Base-by-base conservation (phyloP, 2,329 filamentous ascomycete species). In the Ceratocystis harringtonii region DNA sequence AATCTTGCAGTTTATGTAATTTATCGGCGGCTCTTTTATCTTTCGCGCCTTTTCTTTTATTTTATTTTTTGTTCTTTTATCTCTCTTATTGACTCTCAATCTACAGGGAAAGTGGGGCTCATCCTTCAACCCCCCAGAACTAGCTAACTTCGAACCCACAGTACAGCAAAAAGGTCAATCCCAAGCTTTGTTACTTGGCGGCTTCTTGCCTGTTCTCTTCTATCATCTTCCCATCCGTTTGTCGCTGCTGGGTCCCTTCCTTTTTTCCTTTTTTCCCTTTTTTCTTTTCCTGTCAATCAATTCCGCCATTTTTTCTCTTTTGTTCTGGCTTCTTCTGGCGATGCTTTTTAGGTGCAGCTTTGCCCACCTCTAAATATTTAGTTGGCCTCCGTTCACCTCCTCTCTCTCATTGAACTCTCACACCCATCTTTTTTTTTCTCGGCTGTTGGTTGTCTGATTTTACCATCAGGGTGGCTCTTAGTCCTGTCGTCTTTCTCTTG, bases 301-400 rank as follows among this genome's bases (percentile, higher is more conserved):
- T 57, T 36, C 44, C 43, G 12, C 28, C 32, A n/a, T 45, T 44
- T 52, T 19, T 62, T 41, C 36, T 41, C 36, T 41, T 12, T 41
- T 41, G 12, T 41, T 41, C 36, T 41, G 36, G 15, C 41, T 57
- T 43, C 12, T 64, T 48, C 48, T 36, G 52, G 63, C 52, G 41
- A 61, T 48, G 41, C 64, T 62, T 63, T 65, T 67, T 67, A 63
- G 64, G 55, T 44, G 44, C 66, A 66, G 64, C 63, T 62, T 30
- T 52, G 41, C 61, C 52, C 61, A 61, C 64, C 30, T 61, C 55
- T 65, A 52, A n/a, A 52, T 65, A 55, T 50, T 41, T 30, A 19
- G 44, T 41, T 63, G 55, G 55, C 55, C 55, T 58, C 55, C 28
- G 22, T 44, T 52, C 60, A 19, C 25, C 32, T 64, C 60, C 17